Conservation (phyloP, 2,329 filamentous ascomycete genomes). For the Metarhizium anisopliae region DNA sequence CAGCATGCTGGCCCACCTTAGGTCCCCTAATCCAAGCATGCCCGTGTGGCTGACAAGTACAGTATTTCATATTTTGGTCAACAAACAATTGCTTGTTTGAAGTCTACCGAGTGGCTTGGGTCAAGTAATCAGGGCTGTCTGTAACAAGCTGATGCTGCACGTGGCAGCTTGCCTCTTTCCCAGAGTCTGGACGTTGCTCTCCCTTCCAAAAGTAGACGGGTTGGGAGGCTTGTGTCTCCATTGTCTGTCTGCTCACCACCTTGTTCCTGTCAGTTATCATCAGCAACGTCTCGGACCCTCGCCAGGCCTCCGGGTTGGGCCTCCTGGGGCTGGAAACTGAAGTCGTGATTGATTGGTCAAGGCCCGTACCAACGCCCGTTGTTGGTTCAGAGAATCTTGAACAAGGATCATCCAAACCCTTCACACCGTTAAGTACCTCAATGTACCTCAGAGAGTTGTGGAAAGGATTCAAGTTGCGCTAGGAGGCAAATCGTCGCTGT, state of each 20-base stretch:
- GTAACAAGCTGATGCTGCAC: neutral
- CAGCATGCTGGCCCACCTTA: neutral
- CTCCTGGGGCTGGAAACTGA: neutral
- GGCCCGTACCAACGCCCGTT: neutral
- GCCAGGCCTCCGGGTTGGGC: neutral
- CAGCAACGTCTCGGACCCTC: neutral
- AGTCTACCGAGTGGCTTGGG: neutral
- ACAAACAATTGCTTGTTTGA: neutral
- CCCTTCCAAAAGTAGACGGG: neutral
- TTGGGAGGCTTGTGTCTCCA: slow-evolving; percentile 7
- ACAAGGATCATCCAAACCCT: neutral
- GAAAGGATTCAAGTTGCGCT: neutral
- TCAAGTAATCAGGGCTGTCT: neutral
- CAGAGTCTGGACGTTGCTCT: neutral
- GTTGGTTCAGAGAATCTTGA: neutral
- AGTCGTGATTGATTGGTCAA: neutral
- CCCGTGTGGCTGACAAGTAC: neutral
- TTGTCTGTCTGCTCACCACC: neutral
- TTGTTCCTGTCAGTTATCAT: neutral
- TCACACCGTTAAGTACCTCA: neutral
- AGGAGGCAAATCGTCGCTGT: neutral
- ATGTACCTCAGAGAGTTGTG: neutral
- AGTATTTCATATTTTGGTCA: too few relatives aligned
- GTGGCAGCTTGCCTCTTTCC: neutral
- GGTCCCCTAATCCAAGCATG: neutral